These are phyloP conservation scores for Parietaria judaica DNA, from an alignment of 306 rosid genomes.

Conservation along the genomic window DNA sequence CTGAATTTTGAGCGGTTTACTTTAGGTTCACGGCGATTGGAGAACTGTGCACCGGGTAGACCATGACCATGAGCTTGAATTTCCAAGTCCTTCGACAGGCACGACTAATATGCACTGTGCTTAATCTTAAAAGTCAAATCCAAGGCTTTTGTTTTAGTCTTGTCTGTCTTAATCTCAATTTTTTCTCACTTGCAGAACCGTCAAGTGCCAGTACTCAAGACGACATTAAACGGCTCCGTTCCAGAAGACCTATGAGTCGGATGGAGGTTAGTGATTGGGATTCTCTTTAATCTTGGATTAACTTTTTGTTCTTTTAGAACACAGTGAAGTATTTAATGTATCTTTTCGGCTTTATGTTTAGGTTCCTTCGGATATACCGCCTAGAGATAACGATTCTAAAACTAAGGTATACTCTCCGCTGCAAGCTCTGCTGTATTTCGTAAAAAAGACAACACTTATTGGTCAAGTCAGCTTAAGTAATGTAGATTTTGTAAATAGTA, in stretches of 20 bases:
- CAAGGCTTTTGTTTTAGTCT: conserved; percentile 10
- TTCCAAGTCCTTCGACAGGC: conserved; percentile 58
- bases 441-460: neutral
- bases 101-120: conserved; percentile 22
- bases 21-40: conserved; percentile 55
- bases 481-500: neutral
- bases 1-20: conserved; percentile 14
- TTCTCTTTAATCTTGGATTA: neutral
- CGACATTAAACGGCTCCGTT: conserved; percentile 48
- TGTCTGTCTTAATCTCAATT: neutral
- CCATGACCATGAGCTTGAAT: conserved; percentile 25
- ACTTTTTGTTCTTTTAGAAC: conserved; percentile 13
- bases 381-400: conserved; percentile 36
- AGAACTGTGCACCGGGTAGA: conserved; percentile 43
- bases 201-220: conserved; percentile 52
- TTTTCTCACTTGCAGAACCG: conserved; percentile 38
- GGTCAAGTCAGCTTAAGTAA: neutral
- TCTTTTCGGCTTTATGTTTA: conserved; percentile 50
- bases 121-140: conserved; percentile 11
- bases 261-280: conserved; percentile 53
- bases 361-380: conserved; percentile 74
- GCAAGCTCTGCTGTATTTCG: neutral
- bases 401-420: conserved; percentile 37
- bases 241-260: conserved; percentile 73
- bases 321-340: conserved; percentile 4